A percentile compares a stretch with the other conserved stretches of the same genome.
These are phyloP conservation scores for Oryza glumipatula DNA, from an alignment of 176 grass and related monocot species.

Conservation along the genomic window DNA sequence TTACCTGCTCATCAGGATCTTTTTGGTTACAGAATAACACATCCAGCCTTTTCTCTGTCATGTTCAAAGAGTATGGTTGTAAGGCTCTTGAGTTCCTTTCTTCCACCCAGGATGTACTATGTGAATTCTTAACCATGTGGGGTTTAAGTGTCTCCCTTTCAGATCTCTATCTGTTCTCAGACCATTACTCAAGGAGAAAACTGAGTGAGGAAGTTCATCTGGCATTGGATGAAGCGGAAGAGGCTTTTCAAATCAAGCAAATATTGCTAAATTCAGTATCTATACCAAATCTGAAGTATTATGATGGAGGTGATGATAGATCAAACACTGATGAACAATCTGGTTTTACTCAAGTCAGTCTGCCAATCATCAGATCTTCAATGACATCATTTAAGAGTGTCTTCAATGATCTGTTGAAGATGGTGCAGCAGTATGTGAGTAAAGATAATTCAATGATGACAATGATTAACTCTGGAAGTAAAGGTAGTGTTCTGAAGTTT, in stretches of 20 bases:
- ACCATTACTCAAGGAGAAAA: constrained; percentile 64
- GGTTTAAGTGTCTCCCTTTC: constrained; percentile 79
- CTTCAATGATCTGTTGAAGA: constrained; percentile 68
- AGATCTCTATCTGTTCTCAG: constrained; percentile 77
- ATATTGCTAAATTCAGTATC: constrained; percentile 64
- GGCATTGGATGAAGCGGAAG: constrained; percentile 82
- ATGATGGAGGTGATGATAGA: constrained; percentile 56
- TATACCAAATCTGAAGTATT: constrained; percentile 47
- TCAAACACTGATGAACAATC: constrained; percentile 31
- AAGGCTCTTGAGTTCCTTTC: constrained; percentile 67
- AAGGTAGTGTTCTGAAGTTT: constrained; percentile 80
- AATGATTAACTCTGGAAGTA: constrained; percentile 89
- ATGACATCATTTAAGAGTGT: constrained; percentile 85
- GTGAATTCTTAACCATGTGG: constrained; percentile 73
- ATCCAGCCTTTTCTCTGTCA: constrained; percentile 63
- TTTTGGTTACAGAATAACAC: constrained; percentile 63
- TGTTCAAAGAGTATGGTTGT: constrained; percentile 67
- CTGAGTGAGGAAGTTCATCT: constrained; percentile 59
- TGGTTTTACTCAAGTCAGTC: constrained; percentile 39
- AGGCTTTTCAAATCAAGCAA: constrained; percentile 64
- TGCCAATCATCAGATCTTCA: constrained; percentile 52
- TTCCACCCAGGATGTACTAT: constrained; percentile 71
- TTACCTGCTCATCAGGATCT: constrained; percentile 54
- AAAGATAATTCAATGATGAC: constrained; percentile 80
- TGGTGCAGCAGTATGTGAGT: constrained; percentile 55